phyloP scores from a whole-genome alignment of 2,329 filamentous ascomycete species.

The Talaromyces albobiverticillius region DNA sequence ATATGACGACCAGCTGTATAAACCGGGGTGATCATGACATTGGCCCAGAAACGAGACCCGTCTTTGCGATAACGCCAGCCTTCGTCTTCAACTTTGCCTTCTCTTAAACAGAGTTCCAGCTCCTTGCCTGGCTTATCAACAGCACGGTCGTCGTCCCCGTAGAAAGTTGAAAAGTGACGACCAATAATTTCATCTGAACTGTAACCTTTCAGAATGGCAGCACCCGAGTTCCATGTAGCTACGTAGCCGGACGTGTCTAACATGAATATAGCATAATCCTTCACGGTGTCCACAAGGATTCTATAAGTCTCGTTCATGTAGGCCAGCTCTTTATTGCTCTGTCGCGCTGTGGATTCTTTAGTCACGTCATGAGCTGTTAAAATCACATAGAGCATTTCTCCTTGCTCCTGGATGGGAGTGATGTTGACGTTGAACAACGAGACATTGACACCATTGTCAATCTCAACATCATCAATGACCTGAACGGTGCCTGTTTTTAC shows the following conservation, averaged over 20 bases:
- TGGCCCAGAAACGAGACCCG: conserved; percentile 59
- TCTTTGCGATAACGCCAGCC: conserved; percentile 60
- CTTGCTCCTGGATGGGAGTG: conserved; percentile 43
- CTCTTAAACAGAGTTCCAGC: conserved; percentile 51
- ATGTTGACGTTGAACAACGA: conserved; percentile 32
- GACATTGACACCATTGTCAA: conserved; percentile 11
- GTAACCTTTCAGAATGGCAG: conserved; percentile 57
- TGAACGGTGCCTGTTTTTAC: conserved; percentile 34
- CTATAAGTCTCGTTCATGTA: conserved; percentile 56
- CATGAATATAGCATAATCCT: conserved; percentile 63
- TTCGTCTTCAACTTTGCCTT: conserved; percentile 58
- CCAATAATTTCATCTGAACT: conserved; percentile 54
- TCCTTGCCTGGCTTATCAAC: conserved; percentile 52
- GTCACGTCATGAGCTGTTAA: conserved; percentile 42
- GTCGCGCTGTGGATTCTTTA: conserved; percentile 28
- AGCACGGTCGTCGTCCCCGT: conserved; percentile 50
- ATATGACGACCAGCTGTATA: conserved; percentile 53
- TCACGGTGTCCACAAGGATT: conserved; percentile 60
- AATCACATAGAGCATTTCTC: conserved; percentile 39
- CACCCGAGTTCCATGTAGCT: conserved; percentile 58
- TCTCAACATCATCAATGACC: conserved; percentile 26
- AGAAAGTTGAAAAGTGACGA: conserved; percentile 58
- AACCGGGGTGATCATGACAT: conserved; percentile 58
- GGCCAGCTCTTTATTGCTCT: conserved; percentile 28
- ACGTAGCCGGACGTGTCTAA: conserved; percentile 56